These are phyloP conservation scores for Zygosaccharomyces pseudobailii DNA, from an alignment of 1,139 yeast species.

Conservation along the genomic window DNA sequence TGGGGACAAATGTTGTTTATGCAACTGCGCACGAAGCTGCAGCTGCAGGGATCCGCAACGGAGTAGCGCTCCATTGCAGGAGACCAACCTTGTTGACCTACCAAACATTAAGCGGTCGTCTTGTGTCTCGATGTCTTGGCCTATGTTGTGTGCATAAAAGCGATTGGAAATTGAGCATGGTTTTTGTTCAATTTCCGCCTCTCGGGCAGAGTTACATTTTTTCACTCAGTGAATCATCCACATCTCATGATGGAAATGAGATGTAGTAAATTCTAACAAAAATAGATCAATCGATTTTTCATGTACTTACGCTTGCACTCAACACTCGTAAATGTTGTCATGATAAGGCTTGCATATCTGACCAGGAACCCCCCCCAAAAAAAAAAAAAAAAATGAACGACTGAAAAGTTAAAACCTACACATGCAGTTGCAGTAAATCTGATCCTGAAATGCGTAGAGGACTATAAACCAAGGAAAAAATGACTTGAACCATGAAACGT, in stretches of 20 bases:
- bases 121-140: background rate
- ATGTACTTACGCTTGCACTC: too few species aligned
- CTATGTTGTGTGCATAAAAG: background rate
- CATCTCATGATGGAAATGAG: background rate
- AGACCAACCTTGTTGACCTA: background rate
- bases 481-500: too few species aligned
- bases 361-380: too few species aligned
- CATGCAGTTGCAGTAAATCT: too few species aligned
- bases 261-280: too few species aligned
- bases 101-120: background rate
- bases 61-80: background rate
- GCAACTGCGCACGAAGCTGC: conserved; percentile 15
- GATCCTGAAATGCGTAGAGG: too few species aligned
- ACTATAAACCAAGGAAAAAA: too few species aligned
- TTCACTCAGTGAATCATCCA: background rate
- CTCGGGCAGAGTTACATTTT: background rate
- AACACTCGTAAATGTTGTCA: too few species aligned
- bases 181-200: background rate
- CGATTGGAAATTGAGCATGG: background rate
- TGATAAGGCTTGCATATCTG: too few species aligned
- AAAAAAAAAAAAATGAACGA: too few species aligned
- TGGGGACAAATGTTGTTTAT: conserved; percentile 20
- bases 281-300: too few species aligned
- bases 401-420: too few species aligned
- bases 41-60: conserved; percentile 4